Percentiles rank a stretch among this genome's conserved stretches.
phyloP scores from a whole-genome alignment of 202 grass and related monocot species.

The Saccharum hybrid region DNA sequence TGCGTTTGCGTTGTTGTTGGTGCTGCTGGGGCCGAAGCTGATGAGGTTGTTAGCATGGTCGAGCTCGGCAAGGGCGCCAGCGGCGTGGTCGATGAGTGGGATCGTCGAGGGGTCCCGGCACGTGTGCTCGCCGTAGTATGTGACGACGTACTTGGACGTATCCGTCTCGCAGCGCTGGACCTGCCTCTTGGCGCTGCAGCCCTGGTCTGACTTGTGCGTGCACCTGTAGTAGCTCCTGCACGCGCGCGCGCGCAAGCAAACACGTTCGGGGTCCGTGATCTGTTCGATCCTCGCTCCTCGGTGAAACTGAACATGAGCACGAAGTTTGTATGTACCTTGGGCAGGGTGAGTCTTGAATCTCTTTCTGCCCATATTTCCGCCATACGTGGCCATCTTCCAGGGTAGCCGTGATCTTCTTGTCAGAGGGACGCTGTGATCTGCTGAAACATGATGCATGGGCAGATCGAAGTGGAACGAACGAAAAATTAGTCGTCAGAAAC shows the following conservation, averaged over 20 bases:
- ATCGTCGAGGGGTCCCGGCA: slow-evolving; percentile 59
- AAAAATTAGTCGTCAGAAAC: neutral
- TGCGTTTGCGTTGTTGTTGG: neutral
- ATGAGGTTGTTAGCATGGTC: slow-evolving; percentile 50
- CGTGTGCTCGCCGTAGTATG: slow-evolving; percentile 71
- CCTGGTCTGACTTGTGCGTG: slow-evolving; percentile 63
- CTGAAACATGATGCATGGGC: neutral
- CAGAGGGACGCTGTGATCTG: slow-evolving; percentile 21
- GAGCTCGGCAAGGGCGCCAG: neutral
- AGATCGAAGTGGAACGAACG: neutral
- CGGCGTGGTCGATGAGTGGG: slow-evolving; percentile 36
- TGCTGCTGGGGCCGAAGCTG: slow-evolving; percentile 38
- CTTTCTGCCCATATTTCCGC: slow-evolving; percentile 93
- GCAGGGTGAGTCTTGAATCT: slow-evolving; percentile 55
- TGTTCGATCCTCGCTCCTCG: neutral
- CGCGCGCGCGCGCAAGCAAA: too few relatives aligned
- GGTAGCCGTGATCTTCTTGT: slow-evolving; percentile 6
- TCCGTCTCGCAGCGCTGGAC: slow-evolving; percentile 55
- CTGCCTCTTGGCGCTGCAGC: slow-evolving; percentile 62
- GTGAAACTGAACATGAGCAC: too few relatives aligned
- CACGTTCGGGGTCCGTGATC: neutral
- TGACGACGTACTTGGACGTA: slow-evolving; percentile 50
- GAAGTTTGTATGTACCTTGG: slow-evolving; percentile 40
- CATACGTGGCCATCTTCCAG: slow-evolving; percentile 67
- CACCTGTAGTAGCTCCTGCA: slow-evolving; percentile 82